phyloP scores from a whole-genome alignment of 1,139 yeast species.

The Sugiyamaella xylanicola region DNA sequence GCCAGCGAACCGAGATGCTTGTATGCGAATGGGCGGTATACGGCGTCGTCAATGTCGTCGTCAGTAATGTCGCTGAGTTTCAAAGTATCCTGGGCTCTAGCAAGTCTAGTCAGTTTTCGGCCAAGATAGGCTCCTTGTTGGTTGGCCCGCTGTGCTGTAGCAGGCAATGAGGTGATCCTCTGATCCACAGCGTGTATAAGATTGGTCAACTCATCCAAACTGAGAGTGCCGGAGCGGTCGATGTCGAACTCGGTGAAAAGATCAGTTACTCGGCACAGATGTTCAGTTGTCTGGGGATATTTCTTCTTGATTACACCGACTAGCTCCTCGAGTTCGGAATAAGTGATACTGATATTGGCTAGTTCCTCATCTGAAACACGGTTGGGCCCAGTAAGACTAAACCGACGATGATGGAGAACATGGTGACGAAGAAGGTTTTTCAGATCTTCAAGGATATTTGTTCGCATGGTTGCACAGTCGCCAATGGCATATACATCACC shows the following conservation, averaged over 20 bases:
- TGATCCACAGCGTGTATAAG: conserved; percentile 57
- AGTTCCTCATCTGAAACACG: conserved; percentile 41
- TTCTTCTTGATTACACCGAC: conserved; percentile 48
- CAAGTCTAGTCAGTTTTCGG: conserved; percentile 54
- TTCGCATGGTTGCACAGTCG: conserved; percentile 64
- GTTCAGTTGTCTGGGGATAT: conserved; percentile 62
- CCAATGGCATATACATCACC: conserved; percentile 71
- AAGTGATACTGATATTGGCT: conserved; percentile 49
- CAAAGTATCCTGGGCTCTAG: conserved; percentile 44
- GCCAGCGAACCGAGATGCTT: conserved; percentile 64
- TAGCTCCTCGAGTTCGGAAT: conserved; percentile 51
- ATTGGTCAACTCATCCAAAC: conserved; percentile 51
- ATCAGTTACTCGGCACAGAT: conserved; percentile 52
- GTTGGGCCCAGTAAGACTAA: conserved; percentile 30
- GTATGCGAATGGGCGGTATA: conserved; percentile 58
- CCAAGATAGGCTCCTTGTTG: conserved; percentile 67
- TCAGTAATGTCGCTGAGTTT: conserved; percentile 48
- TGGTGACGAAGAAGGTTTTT: conserved; percentile 42
- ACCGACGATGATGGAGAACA: conserved; percentile 32
- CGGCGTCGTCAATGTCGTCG: conserved; percentile 57
- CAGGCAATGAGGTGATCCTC: conserved; percentile 64
- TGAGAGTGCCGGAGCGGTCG: conserved; percentile 50
- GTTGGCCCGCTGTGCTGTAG: conserved; percentile 68
- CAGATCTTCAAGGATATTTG: conserved; percentile 57
- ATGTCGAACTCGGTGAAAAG: conserved; percentile 54